Evolutionary conservation across 2,329 filamentous ascomycete genomes (phyloP).

Genomic region (Thelonectria rubi): DNA sequence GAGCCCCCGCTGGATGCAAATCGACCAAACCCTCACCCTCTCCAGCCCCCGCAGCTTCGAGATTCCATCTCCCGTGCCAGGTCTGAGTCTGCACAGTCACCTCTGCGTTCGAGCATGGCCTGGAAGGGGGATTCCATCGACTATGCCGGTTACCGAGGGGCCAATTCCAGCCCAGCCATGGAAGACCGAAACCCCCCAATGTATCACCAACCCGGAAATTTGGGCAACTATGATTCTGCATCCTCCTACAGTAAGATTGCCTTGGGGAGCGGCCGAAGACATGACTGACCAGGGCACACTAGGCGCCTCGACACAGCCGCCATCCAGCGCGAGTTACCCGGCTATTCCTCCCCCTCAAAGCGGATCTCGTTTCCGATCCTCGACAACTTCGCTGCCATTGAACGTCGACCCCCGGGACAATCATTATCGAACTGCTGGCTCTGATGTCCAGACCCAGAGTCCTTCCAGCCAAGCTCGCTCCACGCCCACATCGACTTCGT

Average conservation of each 20-base stretch:
- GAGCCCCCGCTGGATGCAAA: slow-evolving; percentile 57
- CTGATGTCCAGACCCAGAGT: slow-evolving; percentile 25
- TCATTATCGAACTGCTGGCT: slow-evolving; percentile 53
- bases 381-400: slow-evolving; percentile 57
- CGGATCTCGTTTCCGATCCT: slow-evolving; percentile 59
- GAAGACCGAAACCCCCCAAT: slow-evolving; percentile 58
- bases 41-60: slow-evolving; percentile 67
- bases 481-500: slow-evolving; percentile 51
- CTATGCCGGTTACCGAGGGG: slow-evolving; percentile 61
- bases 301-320: slow-evolving; percentile 60
- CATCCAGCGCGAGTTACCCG: slow-evolving; percentile 60
- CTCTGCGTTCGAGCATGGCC: slow-evolving; percentile 67
- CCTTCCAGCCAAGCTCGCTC: slow-evolving; percentile 21
- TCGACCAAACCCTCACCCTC: slow-evolving; percentile 57
- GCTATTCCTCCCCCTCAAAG: slow-evolving; percentile 54
- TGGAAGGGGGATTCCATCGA: slow-evolving; percentile 70
- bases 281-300: slow-evolving; percentile 31
- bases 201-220: slow-evolving; percentile 60
- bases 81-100: slow-evolving; percentile 67
- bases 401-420: slow-evolving; percentile 57
- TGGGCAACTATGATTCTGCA: slow-evolving; percentile 60
- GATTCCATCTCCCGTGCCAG: slow-evolving; percentile 66
- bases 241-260: slow-evolving; percentile 60
- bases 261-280: neutral
- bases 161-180: slow-evolving; percentile 57